Evolutionary conservation across 2,329 filamentous ascomycete genomes (phyloP).

Genomic region (Ophiognomonia clavigignenti-juglandacearum): DNA sequence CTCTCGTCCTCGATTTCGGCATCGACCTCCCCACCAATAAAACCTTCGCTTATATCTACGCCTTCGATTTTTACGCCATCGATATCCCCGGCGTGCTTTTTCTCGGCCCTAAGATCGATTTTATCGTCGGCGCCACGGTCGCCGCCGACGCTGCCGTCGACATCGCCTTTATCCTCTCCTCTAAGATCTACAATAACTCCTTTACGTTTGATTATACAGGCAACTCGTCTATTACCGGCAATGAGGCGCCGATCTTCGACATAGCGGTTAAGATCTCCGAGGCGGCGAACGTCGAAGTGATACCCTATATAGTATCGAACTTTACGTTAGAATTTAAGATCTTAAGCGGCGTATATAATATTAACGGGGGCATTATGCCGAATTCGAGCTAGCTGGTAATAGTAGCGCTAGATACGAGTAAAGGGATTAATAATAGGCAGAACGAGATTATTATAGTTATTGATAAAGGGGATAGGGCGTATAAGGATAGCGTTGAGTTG

Average conservation of each 20-base stretch:
- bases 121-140: slow-evolving; percentile 31
- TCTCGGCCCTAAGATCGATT: slow-evolving; percentile 26
- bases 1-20: slow-evolving; percentile 30
- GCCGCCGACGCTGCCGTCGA: slow-evolving; percentile 24
- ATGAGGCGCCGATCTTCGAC: slow-evolving; percentile 18
- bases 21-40: slow-evolving; percentile 29
- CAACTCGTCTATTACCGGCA: slow-evolving; percentile 5
- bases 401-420: slow-evolving; percentile 19
- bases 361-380: slow-evolving; percentile 22
- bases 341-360: slow-evolving; percentile 21
- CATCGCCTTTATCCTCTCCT: slow-evolving; percentile 17
- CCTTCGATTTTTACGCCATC: slow-evolving; percentile 33
- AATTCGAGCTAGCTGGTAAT: slow-evolving; percentile 24
- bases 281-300: slow-evolving; percentile 18
- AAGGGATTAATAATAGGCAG: slow-evolving; percentile 15
- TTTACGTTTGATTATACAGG: slow-evolving; percentile 27
- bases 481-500: slow-evolving; percentile 22
- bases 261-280: slow-evolving; percentile 17
- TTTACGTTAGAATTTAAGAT: slow-evolving; percentile 22
- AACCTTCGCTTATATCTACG: slow-evolving; percentile 30
- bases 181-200: slow-evolving; percentile 19
- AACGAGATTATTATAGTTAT: slow-evolving; percentile 3
- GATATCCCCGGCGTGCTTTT: slow-evolving; percentile 35
- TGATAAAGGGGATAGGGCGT: slow-evolving; percentile 14
- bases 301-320: slow-evolving; percentile 20